Evolutionary conservation across 208 protist genomes (phyloP), one percentile per base, ranked within the genome.

Genomic region (Leishmania guyanensis): DNA sequence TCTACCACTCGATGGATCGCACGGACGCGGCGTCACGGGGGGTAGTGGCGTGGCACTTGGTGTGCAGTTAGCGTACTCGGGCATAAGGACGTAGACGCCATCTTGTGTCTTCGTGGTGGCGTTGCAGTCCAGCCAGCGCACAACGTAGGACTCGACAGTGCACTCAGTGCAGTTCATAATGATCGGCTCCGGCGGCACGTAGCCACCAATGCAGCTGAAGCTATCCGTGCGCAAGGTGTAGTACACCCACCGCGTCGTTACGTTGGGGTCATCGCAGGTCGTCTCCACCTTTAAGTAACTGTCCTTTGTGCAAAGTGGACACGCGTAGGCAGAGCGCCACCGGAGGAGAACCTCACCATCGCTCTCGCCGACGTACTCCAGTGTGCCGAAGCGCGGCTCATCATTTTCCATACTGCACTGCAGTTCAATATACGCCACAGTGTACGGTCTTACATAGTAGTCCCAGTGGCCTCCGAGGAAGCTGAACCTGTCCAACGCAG

Each of bases 61-160:
- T 17, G 17, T 71, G 62, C 79, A 82, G 71, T 64, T 60, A 10
- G 50, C 58, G 22, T 56, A 16, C 14, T 77, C 62, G 22, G 60
- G 60, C 43, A 65, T 36, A 58, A 78, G 16, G 17, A 73, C 72
- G 50, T 78, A 78, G 17, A 69, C 48, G 12, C 79, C 79, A 6
- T 22, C 53, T 48, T 82, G 54, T 29, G 36, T 73, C 10, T 48
- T 5, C 43, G 58, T 39, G 0, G 39, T 20, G 3, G 10, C 3
- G 51, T 82, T 36, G 80, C 53, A 88, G 46, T 26, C 54, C 39
- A 26, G 77, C 80, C 54, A 88, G 62, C 51, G 39, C 39, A 73
- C 16, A 12, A 29, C 70, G 70, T 65, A 87, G 5, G 46, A 14
- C 36, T 84, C 43, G 53, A 29, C 22, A 20, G 29, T 29, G 36